Evolutionary conservation across 305 asterid genomes (phyloP).

Genomic region (Solanum chacoense): DNA sequence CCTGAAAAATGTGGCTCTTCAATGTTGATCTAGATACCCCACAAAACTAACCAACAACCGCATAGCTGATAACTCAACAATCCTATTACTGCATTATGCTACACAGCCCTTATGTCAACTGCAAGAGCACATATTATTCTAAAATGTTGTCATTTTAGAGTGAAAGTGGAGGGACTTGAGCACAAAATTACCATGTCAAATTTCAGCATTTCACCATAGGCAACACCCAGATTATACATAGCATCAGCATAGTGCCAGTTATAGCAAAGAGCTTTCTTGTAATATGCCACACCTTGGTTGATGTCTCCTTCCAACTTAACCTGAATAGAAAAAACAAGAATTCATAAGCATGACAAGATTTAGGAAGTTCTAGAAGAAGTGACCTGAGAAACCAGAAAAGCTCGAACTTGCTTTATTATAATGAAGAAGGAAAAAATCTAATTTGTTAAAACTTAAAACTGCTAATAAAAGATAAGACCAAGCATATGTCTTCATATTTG

Average conservation of each 20-base stretch:
- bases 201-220: conserved; percentile 99
- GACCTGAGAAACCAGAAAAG: neutral
- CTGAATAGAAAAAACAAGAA: conserved; percentile 30
- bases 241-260: conserved; percentile 99
- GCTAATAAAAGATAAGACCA: neutral
- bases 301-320: conserved; percentile 97
- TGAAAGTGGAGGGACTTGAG: neutral
- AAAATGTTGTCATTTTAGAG: neutral
- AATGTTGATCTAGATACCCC: neutral
- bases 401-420: neutral
- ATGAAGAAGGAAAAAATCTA: neutral
- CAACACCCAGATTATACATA: conserved; percentile 99
- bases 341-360: conserved; percentile 3
- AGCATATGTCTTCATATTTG: neutral
- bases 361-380: neutral
- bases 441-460: neutral
- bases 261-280: conserved; percentile 84
- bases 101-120: neutral
- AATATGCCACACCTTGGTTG: conserved; percentile 79
- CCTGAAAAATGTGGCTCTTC: neutral
- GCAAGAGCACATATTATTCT: neutral
- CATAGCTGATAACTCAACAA: neutral
- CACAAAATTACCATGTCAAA: conserved; percentile 80
- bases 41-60: neutral
- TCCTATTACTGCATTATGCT: neutral